Evolutionary conservation across 805 yeast genomes (phyloP).

Genomic region (Yarrowia sp.): DNA sequence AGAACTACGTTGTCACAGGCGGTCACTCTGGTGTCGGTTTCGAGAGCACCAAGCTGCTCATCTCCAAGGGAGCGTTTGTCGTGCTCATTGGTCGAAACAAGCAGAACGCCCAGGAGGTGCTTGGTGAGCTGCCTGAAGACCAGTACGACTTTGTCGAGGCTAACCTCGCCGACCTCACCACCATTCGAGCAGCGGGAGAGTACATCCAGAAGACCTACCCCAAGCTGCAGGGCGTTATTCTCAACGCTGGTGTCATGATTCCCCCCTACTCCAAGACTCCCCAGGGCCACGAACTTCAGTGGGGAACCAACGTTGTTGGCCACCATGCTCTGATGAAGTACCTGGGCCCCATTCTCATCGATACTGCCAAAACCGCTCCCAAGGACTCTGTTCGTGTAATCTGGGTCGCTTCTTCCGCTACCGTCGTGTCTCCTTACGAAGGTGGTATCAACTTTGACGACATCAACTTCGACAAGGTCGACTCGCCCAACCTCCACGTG

Average conservation of each 20-base stretch:
- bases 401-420: slow-evolving; percentile 48
- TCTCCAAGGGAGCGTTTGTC: not conserved
- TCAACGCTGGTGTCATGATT: slow-evolving; percentile 48
- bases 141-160: not conserved
- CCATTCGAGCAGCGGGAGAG: not conserved
- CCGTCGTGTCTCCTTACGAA: slow-evolving; percentile 36
- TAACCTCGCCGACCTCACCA: not conserved
- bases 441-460: slow-evolving; percentile 43
- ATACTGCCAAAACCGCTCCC: slow-evolving; percentile 37
- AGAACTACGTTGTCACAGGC: not conserved
- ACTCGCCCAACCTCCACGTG: slow-evolving; percentile 26
- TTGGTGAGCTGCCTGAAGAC: not conserved
- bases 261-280: slow-evolving; percentile 42
- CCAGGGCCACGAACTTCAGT: slow-evolving; percentile 48
- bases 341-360: slow-evolving; percentile 42
- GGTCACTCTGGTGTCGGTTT: not conserved
- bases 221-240: slow-evolving; percentile 35
- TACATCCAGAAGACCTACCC: not conserved
- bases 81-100: not conserved
- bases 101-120: not conserved
- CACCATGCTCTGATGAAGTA: slow-evolving; percentile 45
- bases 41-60: not conserved
- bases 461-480: slow-evolving; percentile 34
- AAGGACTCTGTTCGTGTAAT: slow-evolving; percentile 44
- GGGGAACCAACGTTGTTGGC: slow-evolving; percentile 50